phyloP scores from a whole-genome alignment of 805 yeast genomes.

The Saccharomycopsis fermentans region DNA sequence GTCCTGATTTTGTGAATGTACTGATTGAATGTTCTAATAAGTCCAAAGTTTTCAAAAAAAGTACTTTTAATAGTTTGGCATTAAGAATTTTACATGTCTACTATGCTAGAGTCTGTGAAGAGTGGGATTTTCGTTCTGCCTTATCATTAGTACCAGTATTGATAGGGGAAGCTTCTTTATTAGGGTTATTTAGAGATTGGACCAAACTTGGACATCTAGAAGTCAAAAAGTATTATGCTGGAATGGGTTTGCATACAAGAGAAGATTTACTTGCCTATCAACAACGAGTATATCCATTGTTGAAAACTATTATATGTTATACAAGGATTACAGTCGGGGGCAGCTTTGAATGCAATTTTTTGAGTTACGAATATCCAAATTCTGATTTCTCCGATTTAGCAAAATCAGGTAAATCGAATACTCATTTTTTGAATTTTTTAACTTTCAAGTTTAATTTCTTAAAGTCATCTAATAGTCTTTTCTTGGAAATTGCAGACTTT shows the following conservation, averaged over 20 bases:
- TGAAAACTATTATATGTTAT: background rate
- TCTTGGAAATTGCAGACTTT: background rate
- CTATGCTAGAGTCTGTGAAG: slow-evolving; percentile 10
- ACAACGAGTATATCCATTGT: background rate
- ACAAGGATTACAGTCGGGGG: background rate
- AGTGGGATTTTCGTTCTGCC: background rate
- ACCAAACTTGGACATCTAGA: background rate
- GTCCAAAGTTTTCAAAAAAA: slow-evolving; percentile 8
- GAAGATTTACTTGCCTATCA: slow-evolving; percentile 1
- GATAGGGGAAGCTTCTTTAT: background rate
- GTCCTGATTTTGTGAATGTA: slow-evolving; percentile 6
- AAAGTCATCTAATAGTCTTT: background rate
- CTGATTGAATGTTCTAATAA: slow-evolving; percentile 12
- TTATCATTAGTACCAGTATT: background rate
- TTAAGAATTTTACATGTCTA: slow-evolving; percentile 2
- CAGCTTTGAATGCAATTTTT: background rate
- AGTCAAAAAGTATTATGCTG: background rate
- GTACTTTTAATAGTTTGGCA: slow-evolving; percentile 3
- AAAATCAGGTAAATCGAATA: background rate
- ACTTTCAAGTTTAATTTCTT: background rate
- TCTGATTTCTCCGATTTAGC: background rate
- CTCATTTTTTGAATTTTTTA: background rate
- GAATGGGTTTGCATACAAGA: background rate
- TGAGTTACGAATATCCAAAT: background rate
- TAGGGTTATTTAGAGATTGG: slow-evolving; percentile 15